phyloP scores from a whole-genome alignment of 495 filamentous ascomycete genomes.

The Neurospora sp. region DNA sequence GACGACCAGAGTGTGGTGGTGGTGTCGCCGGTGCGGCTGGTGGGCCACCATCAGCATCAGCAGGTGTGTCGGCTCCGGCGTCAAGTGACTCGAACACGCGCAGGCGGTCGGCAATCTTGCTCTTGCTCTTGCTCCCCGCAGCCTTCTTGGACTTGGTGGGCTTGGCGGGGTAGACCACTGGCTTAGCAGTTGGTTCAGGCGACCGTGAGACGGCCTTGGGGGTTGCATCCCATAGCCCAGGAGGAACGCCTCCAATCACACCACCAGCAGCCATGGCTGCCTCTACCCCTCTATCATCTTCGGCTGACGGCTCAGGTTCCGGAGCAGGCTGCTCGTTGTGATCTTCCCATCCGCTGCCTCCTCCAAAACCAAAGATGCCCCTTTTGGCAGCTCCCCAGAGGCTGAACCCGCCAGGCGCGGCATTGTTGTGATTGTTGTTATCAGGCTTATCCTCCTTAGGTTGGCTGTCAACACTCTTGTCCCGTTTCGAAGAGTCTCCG shows the following conservation, averaged over 20 bases:
- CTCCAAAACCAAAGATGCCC: slow-evolving; percentile 8
- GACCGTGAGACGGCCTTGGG: slow-evolving; percentile 24
- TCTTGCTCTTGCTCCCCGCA: slow-evolving; percentile 36
- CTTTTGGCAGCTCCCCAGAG: slow-evolving; percentile 38
- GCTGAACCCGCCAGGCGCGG: slow-evolving; percentile 22
- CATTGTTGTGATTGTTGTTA: slow-evolving; percentile 4
- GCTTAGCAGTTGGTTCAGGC: slow-evolving; percentile 13
- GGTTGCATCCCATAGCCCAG: slow-evolving; percentile 18
- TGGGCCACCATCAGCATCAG: slow-evolving; percentile 4
- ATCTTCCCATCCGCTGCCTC: slow-evolving; percentile 14
- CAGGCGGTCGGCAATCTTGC: slow-evolving; percentile 43
- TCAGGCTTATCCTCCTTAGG: slow-evolving; percentile 15
- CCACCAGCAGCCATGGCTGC: slow-evolving; percentile 12
- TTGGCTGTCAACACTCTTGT: slow-evolving; percentile 4
- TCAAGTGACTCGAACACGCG: slow-evolving; percentile 41
- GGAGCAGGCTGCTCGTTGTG: neutral
- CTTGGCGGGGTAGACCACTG: slow-evolving; percentile 12
- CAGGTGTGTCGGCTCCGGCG: slow-evolving; percentile 24
- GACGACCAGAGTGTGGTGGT: neutral
- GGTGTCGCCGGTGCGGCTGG: slow-evolving; percentile 14
- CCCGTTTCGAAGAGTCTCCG: slow-evolving; percentile 4
- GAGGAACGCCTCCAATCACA: slow-evolving; percentile 11
- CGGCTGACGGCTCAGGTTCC: slow-evolving; percentile 5
- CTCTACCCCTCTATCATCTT: slow-evolving; percentile 27
- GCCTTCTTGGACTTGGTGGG: slow-evolving; percentile 33